These are phyloP conservation scores for Orbilia brochopaga DNA, from an alignment of 2,329 filamentous ascomycete species.

Conservation along the genomic window DNA sequence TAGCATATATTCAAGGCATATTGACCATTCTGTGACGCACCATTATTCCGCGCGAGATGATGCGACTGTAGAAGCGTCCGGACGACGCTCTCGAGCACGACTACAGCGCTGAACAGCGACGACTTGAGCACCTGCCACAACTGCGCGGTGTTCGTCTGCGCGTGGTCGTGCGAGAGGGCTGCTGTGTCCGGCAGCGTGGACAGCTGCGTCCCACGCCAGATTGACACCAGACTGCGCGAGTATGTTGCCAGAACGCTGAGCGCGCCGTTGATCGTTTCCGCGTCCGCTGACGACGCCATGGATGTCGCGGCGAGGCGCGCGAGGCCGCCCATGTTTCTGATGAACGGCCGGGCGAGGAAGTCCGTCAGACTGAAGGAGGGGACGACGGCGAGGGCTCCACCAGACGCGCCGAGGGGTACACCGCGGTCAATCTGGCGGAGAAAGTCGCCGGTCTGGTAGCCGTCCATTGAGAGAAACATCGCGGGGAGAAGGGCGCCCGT, in stretches of 20 bases:
- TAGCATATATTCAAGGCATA: background rate
- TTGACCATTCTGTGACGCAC: background rate
- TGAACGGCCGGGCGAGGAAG: constrained; percentile 64
- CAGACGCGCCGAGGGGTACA: constrained; percentile 63
- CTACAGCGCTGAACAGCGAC: constrained; percentile 75
- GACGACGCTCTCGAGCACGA: constrained; percentile 75
- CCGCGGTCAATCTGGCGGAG: constrained; percentile 73
- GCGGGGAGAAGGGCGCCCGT: constrained; percentile 73
- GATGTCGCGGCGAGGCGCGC: constrained; percentile 70
- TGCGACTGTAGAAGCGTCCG: constrained; percentile 67
- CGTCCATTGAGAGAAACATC: constrained; percentile 72
- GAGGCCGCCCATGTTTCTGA: constrained; percentile 71
- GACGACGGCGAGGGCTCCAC: constrained; percentile 66
- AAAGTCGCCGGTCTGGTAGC: constrained; percentile 77
- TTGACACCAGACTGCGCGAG: constrained; percentile 35
- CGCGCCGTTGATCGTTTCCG: constrained; percentile 58
- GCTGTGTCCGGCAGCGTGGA: constrained; percentile 34
- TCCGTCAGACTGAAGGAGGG: constrained; percentile 39
- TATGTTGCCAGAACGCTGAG: constrained; percentile 37
- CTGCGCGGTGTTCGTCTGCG: constrained; percentile 36
- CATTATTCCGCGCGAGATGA: constrained; percentile 58
- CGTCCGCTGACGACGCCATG: constrained; percentile 60
- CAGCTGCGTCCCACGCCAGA: constrained; percentile 32
- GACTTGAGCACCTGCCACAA: constrained; percentile 78
- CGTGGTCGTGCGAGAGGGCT: constrained; percentile 25